phyloP scores from a whole-genome alignment of 495 filamentous ascomycete genomes.

The Poronia punctata region DNA sequence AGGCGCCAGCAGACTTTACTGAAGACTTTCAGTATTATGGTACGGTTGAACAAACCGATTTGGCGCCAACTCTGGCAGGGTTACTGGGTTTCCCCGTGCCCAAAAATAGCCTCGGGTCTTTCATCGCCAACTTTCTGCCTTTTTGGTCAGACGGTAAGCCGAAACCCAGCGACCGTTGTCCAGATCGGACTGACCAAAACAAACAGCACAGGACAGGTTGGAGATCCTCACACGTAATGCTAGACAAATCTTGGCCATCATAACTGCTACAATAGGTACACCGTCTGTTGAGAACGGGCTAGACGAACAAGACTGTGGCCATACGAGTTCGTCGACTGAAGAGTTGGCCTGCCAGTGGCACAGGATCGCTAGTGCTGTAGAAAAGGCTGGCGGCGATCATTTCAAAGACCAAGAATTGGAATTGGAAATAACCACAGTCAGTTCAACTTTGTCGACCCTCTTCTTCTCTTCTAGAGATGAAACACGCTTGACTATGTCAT shows the following conservation, averaged over 20 bases:
- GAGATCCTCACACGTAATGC: slow-evolving; percentile 69
- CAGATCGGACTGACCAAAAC: slow-evolving; percentile 9
- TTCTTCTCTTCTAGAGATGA: slow-evolving; percentile 12
- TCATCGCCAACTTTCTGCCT: slow-evolving; percentile 69
- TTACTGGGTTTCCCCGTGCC: slow-evolving; percentile 83
- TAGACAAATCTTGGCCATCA: slow-evolving; percentile 65
- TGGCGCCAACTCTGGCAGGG: slow-evolving; percentile 82
- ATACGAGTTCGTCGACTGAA: slow-evolving; percentile 42
- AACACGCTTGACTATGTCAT: too few species aligned
- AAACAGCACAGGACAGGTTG: slow-evolving; percentile 47
- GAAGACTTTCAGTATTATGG: slow-evolving; percentile 74
- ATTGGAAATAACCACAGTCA: slow-evolving; percentile 22
- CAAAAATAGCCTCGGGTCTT: slow-evolving; percentile 84
- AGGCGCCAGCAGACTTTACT: slow-evolving; percentile 34
- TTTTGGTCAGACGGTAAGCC: slow-evolving; percentile 63
- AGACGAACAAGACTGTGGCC: slow-evolving; percentile 34
- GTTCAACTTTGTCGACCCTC: neutral
- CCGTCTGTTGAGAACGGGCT: slow-evolving; percentile 40
- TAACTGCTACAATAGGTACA: slow-evolving; percentile 60
- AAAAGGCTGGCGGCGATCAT: neutral
- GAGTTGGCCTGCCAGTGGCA: slow-evolving; percentile 64
- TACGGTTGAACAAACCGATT: slow-evolving; percentile 83
- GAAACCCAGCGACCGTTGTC: slow-evolving; percentile 2
- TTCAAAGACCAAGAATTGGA: slow-evolving; percentile 21
- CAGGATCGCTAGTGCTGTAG: slow-evolving; percentile 21